Base-by-base conservation (phyloP, 2,329 filamentous ascomycete genomes). In the Alternaria conjuncta region DNA sequence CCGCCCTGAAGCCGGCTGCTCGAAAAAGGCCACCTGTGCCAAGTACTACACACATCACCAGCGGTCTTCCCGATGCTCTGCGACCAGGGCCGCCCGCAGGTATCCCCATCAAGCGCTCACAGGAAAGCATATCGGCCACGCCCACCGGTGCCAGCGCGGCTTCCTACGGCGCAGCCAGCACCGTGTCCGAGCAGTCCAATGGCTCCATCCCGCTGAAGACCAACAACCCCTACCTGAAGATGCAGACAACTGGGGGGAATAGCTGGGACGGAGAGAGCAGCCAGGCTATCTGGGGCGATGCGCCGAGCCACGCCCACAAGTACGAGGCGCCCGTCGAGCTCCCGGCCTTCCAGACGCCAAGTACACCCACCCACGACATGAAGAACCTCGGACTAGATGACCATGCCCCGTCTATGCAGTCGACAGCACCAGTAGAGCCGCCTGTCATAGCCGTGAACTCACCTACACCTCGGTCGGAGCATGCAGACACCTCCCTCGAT, bases 201-300 rank as follows among this genome's bases (percentile, higher is more conserved):
- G 67, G 69, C 20, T 77, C 77, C 3, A 59, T 75, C 32, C 75
- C 77, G 1, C 66, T 82, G 20, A 69, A 81, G 61, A 82, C 81
- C 4, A 81, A 83, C 64, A 84, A 84, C 59, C 82, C 82, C 9
- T 84, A 84, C 64, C 72, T 80, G 21, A 76, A 75, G 26, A 78
- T 79, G 69, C 80, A 82, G 53, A 64, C 70, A 15, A 80, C 80
- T 1, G 79, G 77, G 0, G 73, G 81, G 55, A 77, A 68, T 41
- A 74, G 68, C 15, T 78, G 76, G 61, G 79, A 72, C 8, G 71
- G 61, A 6, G 81, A 82, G 58, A 79, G 68, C 67, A 81, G 74
- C 58, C 74, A 78, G 36, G 68, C 78, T 4, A 74, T 79, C 21
- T 83, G 81, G 82, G 78, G 80, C 18, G 77, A 79, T 43, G 62